Evolutionary conservation across 2,329 filamentous ascomycete genomes (phyloP).

Genomic region (Mycocentrospora acerina): DNA sequence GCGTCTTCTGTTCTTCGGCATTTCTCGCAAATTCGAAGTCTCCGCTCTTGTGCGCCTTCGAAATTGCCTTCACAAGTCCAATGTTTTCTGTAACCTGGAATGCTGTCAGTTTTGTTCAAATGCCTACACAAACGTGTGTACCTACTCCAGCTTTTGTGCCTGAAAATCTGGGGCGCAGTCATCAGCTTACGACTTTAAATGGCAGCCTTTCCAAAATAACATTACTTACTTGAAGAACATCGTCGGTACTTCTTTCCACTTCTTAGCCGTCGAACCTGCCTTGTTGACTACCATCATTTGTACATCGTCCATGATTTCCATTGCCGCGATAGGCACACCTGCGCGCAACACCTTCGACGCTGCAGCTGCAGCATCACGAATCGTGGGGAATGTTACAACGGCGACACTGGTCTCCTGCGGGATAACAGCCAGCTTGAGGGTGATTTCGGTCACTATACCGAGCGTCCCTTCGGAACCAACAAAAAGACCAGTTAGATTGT

Average conservation of each 20-base stretch:
- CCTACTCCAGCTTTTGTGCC: constrained; percentile 68
- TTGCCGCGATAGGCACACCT: constrained; percentile 71
- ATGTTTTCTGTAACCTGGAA: constrained; percentile 72
- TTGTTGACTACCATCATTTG: constrained; percentile 83
- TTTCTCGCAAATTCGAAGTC: constrained; percentile 59
- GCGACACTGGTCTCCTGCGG: constrained; percentile 77
- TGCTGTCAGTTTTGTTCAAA: constrained; percentile 31
- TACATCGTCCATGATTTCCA: constrained; percentile 88
- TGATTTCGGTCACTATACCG: constrained; percentile 79
- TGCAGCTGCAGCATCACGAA: constrained; percentile 72
- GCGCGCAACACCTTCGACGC: constrained; percentile 75
- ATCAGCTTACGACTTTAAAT: constrained; percentile 23
- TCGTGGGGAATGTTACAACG: constrained; percentile 76
- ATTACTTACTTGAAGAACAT: constrained; percentile 72
- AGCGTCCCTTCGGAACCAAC: constrained; percentile 81
- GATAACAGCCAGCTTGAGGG: constrained; percentile 74
- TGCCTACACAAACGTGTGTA: constrained; percentile 10
- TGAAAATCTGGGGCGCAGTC: constrained; percentile 55
- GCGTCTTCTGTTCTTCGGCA: constrained; percentile 55
- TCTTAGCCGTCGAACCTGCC: constrained; percentile 67
- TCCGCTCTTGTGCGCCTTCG: constrained; percentile 59
- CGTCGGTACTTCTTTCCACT: constrained; percentile 75
- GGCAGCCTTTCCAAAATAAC: not conserved
- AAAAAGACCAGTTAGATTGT: constrained; percentile 79
- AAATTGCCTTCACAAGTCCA: constrained; percentile 65